Percentiles rank a stretch among this genome's conserved stretches.
phyloP scores from a whole-genome alignment of 2,329 filamentous ascomycete species.

The Dactylonectria estremocensis region DNA sequence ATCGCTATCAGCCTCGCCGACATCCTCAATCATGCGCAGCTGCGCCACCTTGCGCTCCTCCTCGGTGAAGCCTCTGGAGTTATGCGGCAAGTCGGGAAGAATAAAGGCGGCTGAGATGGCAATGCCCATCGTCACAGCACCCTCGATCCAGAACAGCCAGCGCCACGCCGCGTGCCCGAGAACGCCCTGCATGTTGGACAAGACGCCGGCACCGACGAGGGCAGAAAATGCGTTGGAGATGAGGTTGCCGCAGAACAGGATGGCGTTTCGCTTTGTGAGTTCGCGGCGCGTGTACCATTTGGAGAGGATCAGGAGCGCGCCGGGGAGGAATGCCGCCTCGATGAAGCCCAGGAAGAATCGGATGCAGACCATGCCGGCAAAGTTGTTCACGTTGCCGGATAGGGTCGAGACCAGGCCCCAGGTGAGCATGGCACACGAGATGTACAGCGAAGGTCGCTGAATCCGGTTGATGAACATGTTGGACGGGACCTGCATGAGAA shows the following conservation, averaged over 20 bases:
- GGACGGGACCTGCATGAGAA: slow-evolving; percentile 74
- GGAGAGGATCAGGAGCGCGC: slow-evolving; percentile 74
- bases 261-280: slow-evolving; percentile 68
- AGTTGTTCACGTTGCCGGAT: slow-evolving; percentile 67
- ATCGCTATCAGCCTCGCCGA: slow-evolving; percentile 70
- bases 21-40: slow-evolving; percentile 70
- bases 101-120: slow-evolving; percentile 64
- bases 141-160: slow-evolving; percentile 75
- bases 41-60: slow-evolving; percentile 71
- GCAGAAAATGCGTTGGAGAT: slow-evolving; percentile 74
- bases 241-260: slow-evolving; percentile 73
- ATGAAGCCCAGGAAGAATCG: slow-evolving; percentile 75
- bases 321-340: slow-evolving; percentile 76
- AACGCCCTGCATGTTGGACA: slow-evolving; percentile 71
- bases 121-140: slow-evolving; percentile 65
- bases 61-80: slow-evolving; percentile 71
- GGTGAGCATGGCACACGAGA: slow-evolving; percentile 66
- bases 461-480: slow-evolving; percentile 72
- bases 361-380: slow-evolving; percentile 67
- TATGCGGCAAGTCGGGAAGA: slow-evolving; percentile 69
- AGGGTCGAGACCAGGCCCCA: slow-evolving; percentile 75
- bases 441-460: slow-evolving; percentile 66
- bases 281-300: slow-evolving; percentile 78
- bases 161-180: slow-evolving; percentile 71
- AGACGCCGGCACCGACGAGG: slow-evolving; percentile 71